Percentiles rank a stretch among this genome's conserved stretches.
phyloP scores from a whole-genome alignment of 805 yeast genomes.

The Yarrowia sp. region DNA sequence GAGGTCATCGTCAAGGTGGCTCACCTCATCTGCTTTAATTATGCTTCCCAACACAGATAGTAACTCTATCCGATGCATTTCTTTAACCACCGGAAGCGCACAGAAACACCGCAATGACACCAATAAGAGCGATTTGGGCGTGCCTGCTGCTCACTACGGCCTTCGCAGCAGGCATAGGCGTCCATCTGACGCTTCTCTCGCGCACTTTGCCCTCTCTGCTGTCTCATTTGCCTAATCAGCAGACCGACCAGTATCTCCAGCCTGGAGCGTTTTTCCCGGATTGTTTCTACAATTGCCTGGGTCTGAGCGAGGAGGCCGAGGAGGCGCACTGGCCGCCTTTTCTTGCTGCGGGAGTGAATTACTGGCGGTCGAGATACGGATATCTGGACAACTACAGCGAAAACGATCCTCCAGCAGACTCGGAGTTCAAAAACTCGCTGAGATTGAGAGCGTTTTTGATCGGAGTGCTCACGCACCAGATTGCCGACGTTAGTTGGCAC shows the following conservation, averaged over 20 bases:
- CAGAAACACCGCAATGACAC: background rate
- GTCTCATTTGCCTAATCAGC: slow-evolving; percentile 28
- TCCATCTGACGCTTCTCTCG: slow-evolving; percentile 14
- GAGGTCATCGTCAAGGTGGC: background rate
- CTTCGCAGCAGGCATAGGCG: slow-evolving; percentile 7
- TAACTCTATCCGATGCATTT: slow-evolving; percentile 11
- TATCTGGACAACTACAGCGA: background rate
- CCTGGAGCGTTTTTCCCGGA: slow-evolving; percentile 72
- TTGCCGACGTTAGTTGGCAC: slow-evolving; percentile 69
- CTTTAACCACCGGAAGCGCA: background rate
- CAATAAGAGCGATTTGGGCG: background rate
- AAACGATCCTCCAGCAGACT: background rate
- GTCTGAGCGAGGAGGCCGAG: slow-evolving; percentile 54
- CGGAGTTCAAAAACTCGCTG: slow-evolving; percentile 32
- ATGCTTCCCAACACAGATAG: slow-evolving; percentile 19
- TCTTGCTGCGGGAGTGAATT: slow-evolving; percentile 46
- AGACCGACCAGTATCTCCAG: slow-evolving; percentile 37
- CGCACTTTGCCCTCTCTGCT: slow-evolving; percentile 6
- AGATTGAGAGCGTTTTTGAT: slow-evolving; percentile 53
- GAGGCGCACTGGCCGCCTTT: slow-evolving; percentile 72
- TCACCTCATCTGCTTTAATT: slow-evolving; percentile 16
- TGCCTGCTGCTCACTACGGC: background rate
- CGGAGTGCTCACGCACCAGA: slow-evolving; percentile 62
- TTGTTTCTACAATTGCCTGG: slow-evolving; percentile 60
- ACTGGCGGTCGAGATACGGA: slow-evolving; percentile 43